Conservation (phyloP, 345 rosid species). For the Camelina laxa region DNA sequence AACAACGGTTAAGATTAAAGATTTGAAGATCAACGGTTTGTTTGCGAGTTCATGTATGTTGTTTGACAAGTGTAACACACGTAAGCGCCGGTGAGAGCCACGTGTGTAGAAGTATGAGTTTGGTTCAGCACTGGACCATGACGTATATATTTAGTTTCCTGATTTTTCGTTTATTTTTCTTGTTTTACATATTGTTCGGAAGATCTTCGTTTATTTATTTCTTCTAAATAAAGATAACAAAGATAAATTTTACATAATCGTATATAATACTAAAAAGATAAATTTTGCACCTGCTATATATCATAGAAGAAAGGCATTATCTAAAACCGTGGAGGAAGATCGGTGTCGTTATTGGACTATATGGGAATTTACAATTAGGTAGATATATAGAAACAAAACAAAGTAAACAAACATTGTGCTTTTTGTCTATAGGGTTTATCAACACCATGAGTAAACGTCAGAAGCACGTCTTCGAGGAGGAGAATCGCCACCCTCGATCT, state of each 20-base stretch:
- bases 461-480: background rate
- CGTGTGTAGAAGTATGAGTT: conserved; percentile 22
- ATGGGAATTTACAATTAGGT: background rate
- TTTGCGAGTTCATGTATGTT: conserved; percentile 4
- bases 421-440: background rate
- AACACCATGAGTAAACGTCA: background rate
- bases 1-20: conserved; percentile 5
- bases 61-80: conserved; percentile 34
- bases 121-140: background rate
- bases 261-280: too few species aligned
- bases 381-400: background rate
- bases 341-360: background rate
- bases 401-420: too few species aligned
- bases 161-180: background rate
- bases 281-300: background rate
- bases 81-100: background rate
- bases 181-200: background rate
- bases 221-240: background rate
- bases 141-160: background rate
- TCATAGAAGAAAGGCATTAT: background rate
- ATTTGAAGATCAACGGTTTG: conserved; percentile 9
- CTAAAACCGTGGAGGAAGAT: background rate
- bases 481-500: background rate
- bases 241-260: too few species aligned
- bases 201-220: background rate